Evolutionary conservation across 2,329 filamentous ascomycete species (phyloP), one percentile per base, ranked within the genome.

Genomic region (Falciphora oryzae): DNA sequence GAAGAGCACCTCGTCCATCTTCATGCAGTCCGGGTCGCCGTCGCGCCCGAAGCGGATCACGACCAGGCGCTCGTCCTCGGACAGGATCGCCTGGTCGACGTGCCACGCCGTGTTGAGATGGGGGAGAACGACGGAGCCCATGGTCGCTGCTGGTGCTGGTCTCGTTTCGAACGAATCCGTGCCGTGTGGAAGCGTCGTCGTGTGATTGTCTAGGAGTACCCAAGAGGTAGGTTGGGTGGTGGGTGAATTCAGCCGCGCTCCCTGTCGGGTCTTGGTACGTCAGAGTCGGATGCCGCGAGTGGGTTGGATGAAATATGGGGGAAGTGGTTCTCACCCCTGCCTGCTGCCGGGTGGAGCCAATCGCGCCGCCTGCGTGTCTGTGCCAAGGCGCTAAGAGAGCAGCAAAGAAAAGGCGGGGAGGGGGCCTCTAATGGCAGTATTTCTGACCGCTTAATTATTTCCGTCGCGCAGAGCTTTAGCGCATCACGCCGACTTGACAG

Each of bases 81-180:
- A 77, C 73, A 92, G 88, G 74, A 97, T 97, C 68, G 93, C 93
- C 79, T 98, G 93, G 82, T 98, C 95, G 73, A 99, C 95, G 77
- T 99, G 95, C 95, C 94, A 99, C 76, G 92, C 95, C 57, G 91
- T 93, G 71, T 86, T 86, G 60, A 99, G 85, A 77, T 98, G 94
- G 59, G 94, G 94, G 63, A 99, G 87, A 62, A 96, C 91, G 68
- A 97, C 91, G 72, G 93, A 97, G 71, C 93, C 92, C 83, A 85
- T 85, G 0, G 80, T 59, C 14, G 57, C 27, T 58, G 57, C 14
- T 18, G 44, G 22, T 22, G 44, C 22, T 53, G 44, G 44, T 25
- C n/a, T 53, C 18, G 22, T 53, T n/a, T 53, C 38, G 18, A 50
- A 4, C 18, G 38, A 1, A 2, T 25, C n/a, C 1, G 44, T 10